phyloP scores from a whole-genome alignment of 2,329 filamentous ascomycete species.

The Alternaria sp. region DNA sequence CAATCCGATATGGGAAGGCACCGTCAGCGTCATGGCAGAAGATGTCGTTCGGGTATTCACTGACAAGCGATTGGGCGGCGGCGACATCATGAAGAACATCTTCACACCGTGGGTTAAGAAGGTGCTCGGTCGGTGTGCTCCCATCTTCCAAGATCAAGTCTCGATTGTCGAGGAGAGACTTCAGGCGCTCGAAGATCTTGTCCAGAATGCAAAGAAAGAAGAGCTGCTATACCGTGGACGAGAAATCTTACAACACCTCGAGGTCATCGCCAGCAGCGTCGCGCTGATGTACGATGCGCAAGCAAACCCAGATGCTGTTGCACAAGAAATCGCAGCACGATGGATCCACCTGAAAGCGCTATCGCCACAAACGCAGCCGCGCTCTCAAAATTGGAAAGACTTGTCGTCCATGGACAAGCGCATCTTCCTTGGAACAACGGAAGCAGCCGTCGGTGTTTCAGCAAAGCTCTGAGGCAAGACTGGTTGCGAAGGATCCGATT shows the following conservation, averaged over 20 bases:
- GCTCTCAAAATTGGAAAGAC: constrained; percentile 7
- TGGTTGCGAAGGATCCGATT: neutral
- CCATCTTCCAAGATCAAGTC: constrained; percentile 14
- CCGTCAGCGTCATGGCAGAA: constrained; percentile 71
- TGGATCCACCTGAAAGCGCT: constrained; percentile 34
- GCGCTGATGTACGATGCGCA: constrained; percentile 49
- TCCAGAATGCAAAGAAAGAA: constrained; percentile 17
- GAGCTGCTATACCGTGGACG: constrained; percentile 35
- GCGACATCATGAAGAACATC: constrained; percentile 26
- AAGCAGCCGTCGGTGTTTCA: neutral
- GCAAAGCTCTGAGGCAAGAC: constrained; percentile 11
- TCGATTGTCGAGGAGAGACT: constrained; percentile 16
- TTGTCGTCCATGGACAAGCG: constrained; percentile 19
- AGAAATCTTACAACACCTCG: constrained; percentile 36
- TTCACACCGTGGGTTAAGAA: constrained; percentile 26
- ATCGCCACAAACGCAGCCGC: neutral
- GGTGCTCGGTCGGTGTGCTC: constrained; percentile 14
- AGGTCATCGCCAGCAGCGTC: constrained; percentile 45
- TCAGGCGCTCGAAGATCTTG: constrained; percentile 10
- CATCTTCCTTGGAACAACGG: constrained; percentile 23
- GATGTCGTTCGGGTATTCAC: constrained; percentile 56
- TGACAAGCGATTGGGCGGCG: constrained; percentile 39
- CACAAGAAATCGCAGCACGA: constrained; percentile 44
- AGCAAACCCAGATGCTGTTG: constrained; percentile 40
- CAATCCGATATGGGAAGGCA: constrained; percentile 74